These are phyloP conservation scores for Hyaloscypha variabilis DNA, from an alignment of 495 filamentous ascomycete genomes.

Conservation along the genomic window DNA sequence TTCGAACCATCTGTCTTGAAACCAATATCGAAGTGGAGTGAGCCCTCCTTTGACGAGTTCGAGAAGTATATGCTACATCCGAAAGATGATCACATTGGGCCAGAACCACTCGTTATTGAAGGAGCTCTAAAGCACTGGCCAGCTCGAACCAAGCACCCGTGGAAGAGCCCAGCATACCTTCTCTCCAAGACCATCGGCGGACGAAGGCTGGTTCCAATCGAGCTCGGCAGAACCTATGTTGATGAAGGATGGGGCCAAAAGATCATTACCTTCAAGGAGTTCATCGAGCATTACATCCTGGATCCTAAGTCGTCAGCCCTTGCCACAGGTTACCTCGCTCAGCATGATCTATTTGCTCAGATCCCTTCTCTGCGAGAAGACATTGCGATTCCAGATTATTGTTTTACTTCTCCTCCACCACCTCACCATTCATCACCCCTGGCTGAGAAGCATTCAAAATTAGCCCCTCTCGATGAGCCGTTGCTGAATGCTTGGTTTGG, in stretches of 20 bases:
- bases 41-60: slow-evolving; percentile 63
- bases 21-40: slow-evolving; percentile 39
- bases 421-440: slow-evolving; percentile 51
- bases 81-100: slow-evolving; percentile 30
- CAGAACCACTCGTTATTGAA: slow-evolving; percentile 70
- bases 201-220: slow-evolving; percentile 80
- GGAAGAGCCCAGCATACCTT: slow-evolving; percentile 76
- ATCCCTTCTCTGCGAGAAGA: slow-evolving; percentile 78
- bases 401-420: slow-evolving; percentile 68
- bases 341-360: slow-evolving; percentile 85
- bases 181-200: slow-evolving; percentile 75
- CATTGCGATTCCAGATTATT: slow-evolving; percentile 81
- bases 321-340: slow-evolving; percentile 70
- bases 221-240: slow-evolving; percentile 88
- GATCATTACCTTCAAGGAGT: slow-evolving; percentile 75
- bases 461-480: slow-evolving; percentile 45
- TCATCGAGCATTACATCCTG: slow-evolving; percentile 57
- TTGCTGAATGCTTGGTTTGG: slow-evolving; percentile 93
- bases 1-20: slow-evolving; percentile 31
- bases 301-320: slow-evolving; percentile 19
- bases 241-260: slow-evolving; percentile 85
- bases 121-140: slow-evolving; percentile 73
- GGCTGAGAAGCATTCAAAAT: slow-evolving; percentile 32
- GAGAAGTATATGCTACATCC: slow-evolving; percentile 56
- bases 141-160: slow-evolving; percentile 66